phyloP scores from a whole-genome alignment of 1,284 basidiomycete genomes.

The Microbotryum silenes-acaulis region DNA sequence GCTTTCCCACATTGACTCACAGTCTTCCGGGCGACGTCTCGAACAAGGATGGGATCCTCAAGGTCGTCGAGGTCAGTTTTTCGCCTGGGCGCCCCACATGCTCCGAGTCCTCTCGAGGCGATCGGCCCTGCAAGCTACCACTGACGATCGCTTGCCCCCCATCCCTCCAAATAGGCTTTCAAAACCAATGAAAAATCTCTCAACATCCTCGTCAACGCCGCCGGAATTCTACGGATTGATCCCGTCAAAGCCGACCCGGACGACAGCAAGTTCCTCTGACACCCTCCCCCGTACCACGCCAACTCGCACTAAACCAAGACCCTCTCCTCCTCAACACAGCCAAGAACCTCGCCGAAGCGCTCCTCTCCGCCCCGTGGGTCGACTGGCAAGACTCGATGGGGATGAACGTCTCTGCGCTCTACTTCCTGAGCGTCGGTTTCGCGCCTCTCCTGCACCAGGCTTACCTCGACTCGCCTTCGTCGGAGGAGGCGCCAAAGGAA shows the following conservation, averaged over 20 bases:
- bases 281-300: not conserved
- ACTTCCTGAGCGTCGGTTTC: slow-evolving; percentile 8
- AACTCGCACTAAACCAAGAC: not conserved
- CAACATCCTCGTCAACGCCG: slow-evolving; percentile 11
- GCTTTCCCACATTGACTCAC: no score
- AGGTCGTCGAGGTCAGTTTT: slow-evolving; percentile 8
- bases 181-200: not conserved
- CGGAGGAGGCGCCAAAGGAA: not conserved
- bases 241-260: slow-evolving; percentile 3
- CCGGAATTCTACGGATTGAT: not conserved
- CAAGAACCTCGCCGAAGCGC: not conserved
- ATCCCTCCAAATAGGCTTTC: not conserved
- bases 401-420: slow-evolving; percentile 8
- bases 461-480: not conserved
- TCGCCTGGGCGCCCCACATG: not conserved
- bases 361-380: not conserved
- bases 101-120: no score
- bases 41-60: not conserved
- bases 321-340: not conserved
- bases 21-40: slow-evolving; percentile 11
- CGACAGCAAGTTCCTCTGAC: not conserved
- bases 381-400: slow-evolving; percentile 4
- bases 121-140: not conserved
- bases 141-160: not conserved
- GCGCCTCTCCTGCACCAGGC: slow-evolving; percentile 2